Evolutionary conservation across 306 rosid species (phyloP), one percentile per base, ranked within the genome.

Genomic region (Glycine soja): DNA sequence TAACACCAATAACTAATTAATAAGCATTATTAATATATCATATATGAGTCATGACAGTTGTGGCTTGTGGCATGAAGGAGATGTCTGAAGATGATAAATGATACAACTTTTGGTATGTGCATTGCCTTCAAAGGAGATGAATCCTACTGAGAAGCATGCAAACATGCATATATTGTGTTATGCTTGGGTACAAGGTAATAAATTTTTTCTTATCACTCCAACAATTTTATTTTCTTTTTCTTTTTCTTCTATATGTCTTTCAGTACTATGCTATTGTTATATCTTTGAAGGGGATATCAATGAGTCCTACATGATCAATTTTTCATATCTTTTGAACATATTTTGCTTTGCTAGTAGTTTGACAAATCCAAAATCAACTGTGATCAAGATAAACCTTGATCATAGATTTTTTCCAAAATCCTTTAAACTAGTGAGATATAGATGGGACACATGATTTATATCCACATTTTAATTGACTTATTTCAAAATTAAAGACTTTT

Each of bases 111-210:
- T n/a, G n/a, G n/a, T n/a, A n/a, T n/a, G n/a, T 87, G 99, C 99
- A 16, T 85, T 95, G 87, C 99, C 99, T 62, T 70, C 88, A 19
- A 93, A 95, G 88, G 99, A 95, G 88, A 95, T 95, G 99, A 77
- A 89, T 85, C 94, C 91, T 38, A 96, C 99, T 19, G 99, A 95
- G 91, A 93, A 91, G 87, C 94, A 95, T 89, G 99, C 85, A 90
- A 71, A 86, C 92, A 90, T 90, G 99, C 99, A 18, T 98, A 95
- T 85, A 82, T 95, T 59, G 97, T 95, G 72, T 86, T 95, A 79
- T 95, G 99, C 90, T 79, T 95, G 82, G 99, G 99, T 83, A 95
- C 99, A 58, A 95, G 99, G 99, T 95, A 88, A 72, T 16, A 13
- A 75, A 72, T 64, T 63, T 32, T 32, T 34, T 59, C 79, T 84